Base-by-base conservation (phyloP, 495 filamentous ascomycete genomes). In the Achaetomiella virescens region DNA sequence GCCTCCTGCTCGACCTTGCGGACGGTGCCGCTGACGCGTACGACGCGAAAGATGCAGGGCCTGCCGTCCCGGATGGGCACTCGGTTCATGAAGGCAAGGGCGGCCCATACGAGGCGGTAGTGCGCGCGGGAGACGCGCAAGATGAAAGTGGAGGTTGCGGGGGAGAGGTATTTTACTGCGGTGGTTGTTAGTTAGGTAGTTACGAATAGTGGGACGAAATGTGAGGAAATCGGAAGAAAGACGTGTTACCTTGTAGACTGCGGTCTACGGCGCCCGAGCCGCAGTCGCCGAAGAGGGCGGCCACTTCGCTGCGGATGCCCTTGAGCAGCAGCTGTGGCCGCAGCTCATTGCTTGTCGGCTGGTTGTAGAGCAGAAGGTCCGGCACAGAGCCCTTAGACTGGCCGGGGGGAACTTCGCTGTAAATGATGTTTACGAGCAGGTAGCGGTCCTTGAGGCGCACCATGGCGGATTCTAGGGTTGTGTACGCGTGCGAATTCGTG, bases 361-460 rank as follows among this genome's bases (percentile, higher is more conserved):
- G 78, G 68, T 91, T 85, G 75, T 92, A 86, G 48, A 81, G 76
- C 17, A 95, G 67, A 48, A 85, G 59, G 61, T 78, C 76, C 1
- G 83, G 76, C 14, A 84, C 61, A 25, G 72, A 59, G 21, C 58
- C 36, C 70, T 68, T 52, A 52, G 61, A 9, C 54, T 69, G 52
- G 72, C 72, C 38, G 68, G 69, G 27, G 74, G 56, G 66, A 14
- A 62, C 67, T 14, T 84, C 79, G 14, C 91, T 89, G 70, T 97
- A 97, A 54, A 97, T 81, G 63, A 97, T 90, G 68, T 91, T 85
- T 49, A 97, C 79, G 29, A 97, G 82, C 37, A 98, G 84, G 67
- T 98, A 98, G 55, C 93, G 87, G 70, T 93, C 82, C 75, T 98
- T 98, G 60, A 96, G 75, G 65, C 93, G 90, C 57, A 97, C 93